Evolutionary conservation across 2,329 filamentous ascomycete species (phyloP).

Genomic region (Neopestalotiopsis sp.): DNA sequence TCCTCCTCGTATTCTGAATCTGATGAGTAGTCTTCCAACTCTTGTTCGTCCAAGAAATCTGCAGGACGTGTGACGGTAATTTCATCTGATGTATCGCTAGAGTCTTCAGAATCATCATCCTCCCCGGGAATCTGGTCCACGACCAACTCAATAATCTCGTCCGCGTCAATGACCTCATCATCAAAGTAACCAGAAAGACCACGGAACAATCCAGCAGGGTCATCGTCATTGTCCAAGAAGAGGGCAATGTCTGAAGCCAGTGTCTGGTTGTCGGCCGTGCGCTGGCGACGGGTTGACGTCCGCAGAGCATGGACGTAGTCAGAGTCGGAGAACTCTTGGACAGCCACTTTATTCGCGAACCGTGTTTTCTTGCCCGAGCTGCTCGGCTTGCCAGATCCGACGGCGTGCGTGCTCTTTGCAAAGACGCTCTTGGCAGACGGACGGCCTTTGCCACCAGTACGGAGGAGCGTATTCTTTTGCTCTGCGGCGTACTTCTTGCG

Average conservation of each 20-base stretch:
- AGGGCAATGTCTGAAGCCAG: background rate
- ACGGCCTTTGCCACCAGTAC: background rate
- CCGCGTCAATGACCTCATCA: background rate
- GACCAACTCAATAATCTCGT: background rate
- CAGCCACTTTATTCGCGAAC: background rate
- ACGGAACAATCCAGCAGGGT: background rate
- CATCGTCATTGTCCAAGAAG: conserved; percentile 3
- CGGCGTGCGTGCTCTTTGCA: background rate
- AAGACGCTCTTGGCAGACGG: background rate
- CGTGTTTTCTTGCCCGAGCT: background rate
- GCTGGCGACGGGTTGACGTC: background rate
- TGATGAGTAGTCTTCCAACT: background rate
- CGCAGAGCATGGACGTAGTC: background rate
- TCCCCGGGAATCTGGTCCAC: background rate
- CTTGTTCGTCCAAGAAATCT: background rate
- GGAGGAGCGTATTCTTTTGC: background rate
- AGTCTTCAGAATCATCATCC: background rate
- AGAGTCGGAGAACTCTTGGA: background rate
- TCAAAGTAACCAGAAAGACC: background rate
- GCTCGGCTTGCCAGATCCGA: background rate
- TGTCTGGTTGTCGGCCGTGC: background rate
- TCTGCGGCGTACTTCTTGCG: background rate
- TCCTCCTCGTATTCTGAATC: background rate
- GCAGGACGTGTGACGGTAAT: background rate
- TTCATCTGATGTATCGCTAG: background rate